phyloP scores from a whole-genome alignment of 371 early-diverging fungal genomes.

The Globomyces sp. region DNA sequence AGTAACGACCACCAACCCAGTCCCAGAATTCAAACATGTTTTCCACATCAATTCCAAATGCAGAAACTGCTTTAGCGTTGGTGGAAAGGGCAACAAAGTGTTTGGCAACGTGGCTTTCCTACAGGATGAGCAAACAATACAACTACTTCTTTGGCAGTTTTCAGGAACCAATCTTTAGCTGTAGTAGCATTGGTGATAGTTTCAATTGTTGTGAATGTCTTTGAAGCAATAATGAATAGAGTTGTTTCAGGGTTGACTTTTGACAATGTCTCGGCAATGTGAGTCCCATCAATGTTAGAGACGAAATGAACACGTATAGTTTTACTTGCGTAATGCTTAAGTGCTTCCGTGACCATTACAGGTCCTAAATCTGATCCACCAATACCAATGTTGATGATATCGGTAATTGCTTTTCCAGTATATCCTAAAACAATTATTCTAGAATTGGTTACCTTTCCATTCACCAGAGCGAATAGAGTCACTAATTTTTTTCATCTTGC shows the following conservation, averaged over 20 bases:
- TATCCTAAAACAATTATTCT: constrained; percentile 50
- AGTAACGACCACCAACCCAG: constrained; percentile 98
- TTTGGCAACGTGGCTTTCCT: constrained; percentile 91
- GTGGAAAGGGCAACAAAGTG: constrained; percentile 99
- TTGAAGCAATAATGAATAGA: constrained; percentile 96
- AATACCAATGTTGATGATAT: constrained; percentile 99
- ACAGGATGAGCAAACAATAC: constrained; percentile 59
- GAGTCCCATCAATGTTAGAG: constrained; percentile 98
- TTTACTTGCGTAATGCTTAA: constrained; percentile 83
- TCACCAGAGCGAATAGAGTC: constrained; percentile 81
- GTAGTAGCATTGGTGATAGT: constrained; percentile 97
- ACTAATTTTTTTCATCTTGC: constrained; percentile 86
- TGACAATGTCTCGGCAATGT: constrained; percentile 89
- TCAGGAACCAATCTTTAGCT: constrained; percentile 91
- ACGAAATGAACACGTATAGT: constrained; percentile 91
- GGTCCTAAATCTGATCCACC: constrained; percentile 99
- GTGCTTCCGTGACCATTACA: constrained; percentile 97
- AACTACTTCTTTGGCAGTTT: background rate
- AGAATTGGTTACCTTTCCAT: constrained; percentile 65
- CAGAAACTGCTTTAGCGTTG: constrained; percentile 86
- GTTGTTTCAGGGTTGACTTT: constrained; percentile 85
- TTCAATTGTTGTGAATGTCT: constrained; percentile 99
- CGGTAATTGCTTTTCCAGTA: constrained; percentile 91
- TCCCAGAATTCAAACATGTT: constrained; percentile 99
- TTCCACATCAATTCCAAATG: constrained; percentile 87